Conservation (phyloP, 2,329 filamentous ascomycete genomes). For the Blastomyces silverae region DNA sequence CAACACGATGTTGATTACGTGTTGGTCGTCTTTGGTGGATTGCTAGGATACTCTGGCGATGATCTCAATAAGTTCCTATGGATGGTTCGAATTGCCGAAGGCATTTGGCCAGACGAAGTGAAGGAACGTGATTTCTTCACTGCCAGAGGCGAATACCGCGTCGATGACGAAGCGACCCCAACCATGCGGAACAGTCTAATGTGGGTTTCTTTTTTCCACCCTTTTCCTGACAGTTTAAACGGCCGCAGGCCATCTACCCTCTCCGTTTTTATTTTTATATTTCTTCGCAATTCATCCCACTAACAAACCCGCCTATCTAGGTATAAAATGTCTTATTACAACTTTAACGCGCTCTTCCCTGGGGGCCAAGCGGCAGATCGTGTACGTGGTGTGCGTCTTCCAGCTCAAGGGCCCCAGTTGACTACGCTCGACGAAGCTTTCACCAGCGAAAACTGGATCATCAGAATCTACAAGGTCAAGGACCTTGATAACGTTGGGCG, state of each 20-base stretch:
- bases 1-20: slow-evolving; percentile 99
- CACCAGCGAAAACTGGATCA: slow-evolving; percentile 99
- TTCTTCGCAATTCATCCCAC: slow-evolving; percentile 22
- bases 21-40: slow-evolving; percentile 91
- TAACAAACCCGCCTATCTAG: slow-evolving; percentile 42
- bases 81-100: slow-evolving; percentile 99
- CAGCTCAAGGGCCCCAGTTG: slow-evolving; percentile 76
- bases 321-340: slow-evolving; percentile 99
- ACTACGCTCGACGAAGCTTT: slow-evolving; percentile 93
- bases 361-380: slow-evolving; percentile 83
- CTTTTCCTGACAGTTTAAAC: not conserved
- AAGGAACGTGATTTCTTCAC: slow-evolving; percentile 98
- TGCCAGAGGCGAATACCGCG: slow-evolving; percentile 81
- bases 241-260: too few species aligned
- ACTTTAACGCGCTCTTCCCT: slow-evolving; percentile 88
- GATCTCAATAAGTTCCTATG: slow-evolving; percentile 99
- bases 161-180: slow-evolving; percentile 86
- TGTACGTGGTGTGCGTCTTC: slow-evolving; percentile 72
- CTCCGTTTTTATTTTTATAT: not conserved
- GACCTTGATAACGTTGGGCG: slow-evolving; percentile 93
- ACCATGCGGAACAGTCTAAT: slow-evolving; percentile 99
- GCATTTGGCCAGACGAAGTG: slow-evolving; percentile 99
- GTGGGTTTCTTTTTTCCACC: slow-evolving; percentile 51
- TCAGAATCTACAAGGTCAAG: slow-evolving; percentile 99
- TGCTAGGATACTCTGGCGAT: slow-evolving; percentile 94